Evolutionary conservation across 1,139 yeast species (phyloP).

Genomic region (Candida dubliniensis): DNA sequence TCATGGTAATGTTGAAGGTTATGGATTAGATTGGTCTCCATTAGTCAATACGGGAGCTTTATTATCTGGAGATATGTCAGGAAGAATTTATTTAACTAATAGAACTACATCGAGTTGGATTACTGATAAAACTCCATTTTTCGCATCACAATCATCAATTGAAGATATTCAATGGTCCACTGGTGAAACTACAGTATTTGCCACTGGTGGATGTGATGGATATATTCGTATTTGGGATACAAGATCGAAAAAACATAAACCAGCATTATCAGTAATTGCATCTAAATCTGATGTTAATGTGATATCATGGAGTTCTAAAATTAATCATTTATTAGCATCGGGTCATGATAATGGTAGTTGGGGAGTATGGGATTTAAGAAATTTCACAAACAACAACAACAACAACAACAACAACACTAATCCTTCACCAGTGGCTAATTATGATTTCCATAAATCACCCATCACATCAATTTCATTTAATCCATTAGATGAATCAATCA

Average conservation of each 20-base stretch:
- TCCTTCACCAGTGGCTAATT: constrained; percentile 84
- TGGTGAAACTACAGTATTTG: constrained; percentile 88
- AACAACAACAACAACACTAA: constrained; percentile 23
- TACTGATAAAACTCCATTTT: constrained; percentile 82
- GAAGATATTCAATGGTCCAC: constrained; percentile 98
- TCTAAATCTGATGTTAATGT: constrained; percentile 89
- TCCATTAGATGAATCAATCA: constrained; percentile 91
- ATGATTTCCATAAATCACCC: constrained; percentile 92
- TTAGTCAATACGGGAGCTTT: constrained; percentile 75
- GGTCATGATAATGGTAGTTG: constrained; percentile 98
- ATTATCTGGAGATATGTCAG: constrained; percentile 86
- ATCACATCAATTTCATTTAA: constrained; percentile 92
- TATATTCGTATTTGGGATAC: constrained; percentile 95
- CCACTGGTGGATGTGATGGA: constrained; percentile 92
- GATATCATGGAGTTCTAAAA: constrained; percentile 90
- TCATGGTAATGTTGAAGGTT: constrained; percentile 97
- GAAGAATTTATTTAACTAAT: constrained; percentile 75
- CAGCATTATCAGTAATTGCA: constrained; percentile 84
- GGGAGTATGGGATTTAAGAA: constrained; percentile 98
- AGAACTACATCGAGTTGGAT: constrained; percentile 81
- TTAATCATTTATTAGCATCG: constrained; percentile 83
- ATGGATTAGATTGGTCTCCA: constrained; percentile 97
- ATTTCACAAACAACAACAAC: constrained; percentile 50
- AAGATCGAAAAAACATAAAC: constrained; percentile 85
- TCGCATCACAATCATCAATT: constrained; percentile 69